Base-by-base conservation (phyloP, 2,329 filamentous ascomycete genomes). In the Curvularia sp. region DNA sequence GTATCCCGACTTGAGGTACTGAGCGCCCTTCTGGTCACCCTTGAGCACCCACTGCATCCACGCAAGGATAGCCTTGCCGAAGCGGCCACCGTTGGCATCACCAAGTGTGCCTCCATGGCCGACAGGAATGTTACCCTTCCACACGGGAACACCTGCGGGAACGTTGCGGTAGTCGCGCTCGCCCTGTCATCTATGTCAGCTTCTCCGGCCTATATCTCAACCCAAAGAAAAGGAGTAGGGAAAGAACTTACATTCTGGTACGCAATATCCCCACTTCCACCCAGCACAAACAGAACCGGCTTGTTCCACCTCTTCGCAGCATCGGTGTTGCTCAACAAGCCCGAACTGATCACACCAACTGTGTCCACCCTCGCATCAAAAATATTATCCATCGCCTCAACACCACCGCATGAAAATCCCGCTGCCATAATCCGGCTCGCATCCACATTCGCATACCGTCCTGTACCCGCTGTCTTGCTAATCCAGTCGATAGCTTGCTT, bases 71-170 rank as follows among this genome's bases (percentile, higher is more conserved):
- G 54, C 58, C 26, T 57, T 63, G n/a, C 59, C 66, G 13, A 67
- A 64, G 15, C 35, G 49, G 15, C 66, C 66, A 15, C 63, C 65
- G 43, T 67, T 65, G 4, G 42, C 33, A 15, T 65, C 58, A 18
- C 33, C 44, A 5, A 57, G 49, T 12, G 65, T 63, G 18, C 61
- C 66, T 4, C 65, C 64, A 35, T 69, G 63, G 28, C 66, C 66
- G 20, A 69, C 63, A 22, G 48, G 44, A n/a, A 68, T 49, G 56
- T 69, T 69, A 1, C 66, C 66, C 26, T 68, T 69, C 65, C 63
- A 69, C 0, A 50, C 35, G 1, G 65, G 66, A 4, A 55, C 53
- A 13, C 58, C 61, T 4, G 53, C 30, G 1, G 61, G 49, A 10
- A 69, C 41, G 24, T 58, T 61, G 15, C 50, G 60, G 53, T 58